Conservation (phyloP, 108 stramenopile species). For the Cyclostephanos invisitatus region DNA sequence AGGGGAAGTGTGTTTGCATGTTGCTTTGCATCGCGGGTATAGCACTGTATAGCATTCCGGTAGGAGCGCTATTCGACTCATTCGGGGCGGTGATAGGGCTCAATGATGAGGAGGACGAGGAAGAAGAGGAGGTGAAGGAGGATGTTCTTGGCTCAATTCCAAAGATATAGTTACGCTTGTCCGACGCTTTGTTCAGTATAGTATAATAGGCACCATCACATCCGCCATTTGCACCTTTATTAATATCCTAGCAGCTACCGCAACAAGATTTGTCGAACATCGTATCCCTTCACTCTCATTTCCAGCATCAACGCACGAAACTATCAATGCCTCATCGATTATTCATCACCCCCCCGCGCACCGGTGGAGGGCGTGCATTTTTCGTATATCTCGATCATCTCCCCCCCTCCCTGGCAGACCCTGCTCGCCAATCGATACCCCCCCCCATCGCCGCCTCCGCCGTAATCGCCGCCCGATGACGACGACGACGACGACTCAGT, state of each 20-base stretch:
- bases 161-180: not conserved
- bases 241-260: no score
- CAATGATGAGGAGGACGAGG: conserved; percentile 73
- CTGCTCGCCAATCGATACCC: not conserved
- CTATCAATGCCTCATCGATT: no score
- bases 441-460: not conserved
- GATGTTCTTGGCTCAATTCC: not conserved
- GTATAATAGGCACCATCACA: no score
- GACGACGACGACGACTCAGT: no score
- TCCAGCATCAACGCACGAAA: no score
- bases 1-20: conserved; percentile 81
- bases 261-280: no score
- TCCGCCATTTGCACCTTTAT: no score
- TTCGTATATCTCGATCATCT: no score
- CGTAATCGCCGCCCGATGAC: not conserved
- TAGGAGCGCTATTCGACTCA: conserved; percentile 87
- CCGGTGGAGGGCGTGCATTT: no score
- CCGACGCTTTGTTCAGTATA: no score
- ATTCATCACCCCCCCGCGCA: no score
- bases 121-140: conserved; percentile 53
- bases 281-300: no score
- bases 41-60: conserved; percentile 87
- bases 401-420: not conserved
- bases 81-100: conserved; percentile 87
- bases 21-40: conserved; percentile 86